Evolutionary conservation across 1,139 yeast species (phyloP), one percentile per base, ranked within the genome.

Genomic region (Barnettozyma hawaiiensis): DNA sequence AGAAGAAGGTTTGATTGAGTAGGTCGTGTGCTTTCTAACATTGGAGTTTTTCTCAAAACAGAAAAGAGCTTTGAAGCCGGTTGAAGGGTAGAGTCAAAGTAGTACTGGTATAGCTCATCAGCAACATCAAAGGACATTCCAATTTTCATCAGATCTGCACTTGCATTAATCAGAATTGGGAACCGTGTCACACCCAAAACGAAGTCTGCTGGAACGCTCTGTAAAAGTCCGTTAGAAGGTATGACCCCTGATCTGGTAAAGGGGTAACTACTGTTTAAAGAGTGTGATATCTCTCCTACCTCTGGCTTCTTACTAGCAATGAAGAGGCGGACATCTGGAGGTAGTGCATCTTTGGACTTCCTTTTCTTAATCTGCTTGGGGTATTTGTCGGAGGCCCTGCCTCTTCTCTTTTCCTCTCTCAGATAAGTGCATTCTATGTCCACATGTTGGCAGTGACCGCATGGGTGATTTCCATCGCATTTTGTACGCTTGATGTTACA

Each of bases 401-500:
- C 72, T 33, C 72, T 56, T 47, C 65, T 64, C 48, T 62, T 65
- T 31, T 67, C 69, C 21, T 60, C 54, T 29, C 72, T 54, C 3
- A 61, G 48, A 44, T 67, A 68, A 2, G 66, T 64, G 43, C 72
- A 67, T 1, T 54, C 46, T 11, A 59, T 48, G 16, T 58, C 54
- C 7, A 58, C 43, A 35, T 59, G 58, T 2, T 49, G 32, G 41
- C 72, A 67, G 43, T 64, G 69, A 2, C 60, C 54, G 42, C 72
- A 67, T 0, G 71, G 72, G 19, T 53, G 52, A 26, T 52, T 51
- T 1, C 72, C 72, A 43, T 67, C 68, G 48, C 72, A 67, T 44
- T 65, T 66, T 5, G 70, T 65, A 38, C 71, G 55, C 35, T 64
- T 59, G 36, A 60, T 58, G 47, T 67, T 66, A 52, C 73, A 68